Evolutionary conservation across 2,329 filamentous ascomycete genomes (phyloP), one percentile per base, ranked within the genome.

Genomic region (Pseudocercospora pini-densiflorae): DNA sequence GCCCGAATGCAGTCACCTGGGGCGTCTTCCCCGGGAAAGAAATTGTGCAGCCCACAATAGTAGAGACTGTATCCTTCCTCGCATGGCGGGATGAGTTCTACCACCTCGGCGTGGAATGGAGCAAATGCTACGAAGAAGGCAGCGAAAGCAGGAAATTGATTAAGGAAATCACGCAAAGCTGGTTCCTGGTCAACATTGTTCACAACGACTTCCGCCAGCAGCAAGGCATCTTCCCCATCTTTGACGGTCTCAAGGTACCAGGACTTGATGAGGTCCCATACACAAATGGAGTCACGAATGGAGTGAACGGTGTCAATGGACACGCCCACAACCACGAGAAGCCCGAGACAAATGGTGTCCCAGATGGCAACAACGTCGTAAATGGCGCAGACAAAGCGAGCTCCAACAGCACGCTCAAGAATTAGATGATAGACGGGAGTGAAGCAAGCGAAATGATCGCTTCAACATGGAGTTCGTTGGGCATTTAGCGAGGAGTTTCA

Each of bases 21-120:
- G 95, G 95, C 80, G 96, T 99, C 36, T 99, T 98, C 83, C 94
- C 95, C 0, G 95, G 95, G 65, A 97, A 98, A 79, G 95, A 99
- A 80, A 97, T 99, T 77, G 94, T 99, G n/a, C 95, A 99, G 80
- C 95, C 95, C 14, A 99, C 95, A n/a, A 97, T 99, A 74, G 95
- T 99, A 61, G 95, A 99, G 82, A 96, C 92, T 19, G 90, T 99
- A 78, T 97, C 92, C 78, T 99, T 99, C 86, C 84, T 99, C 62
- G 95, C 95, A 2, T 99, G 95, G 95, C 97, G 97, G 81, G 95
- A 99, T 73, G 95, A 99, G 81, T 96, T 97, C 16, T 99, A 93
- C 84, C 89, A 92, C 68, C 86, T 99, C 9, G 95, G 95, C 62
- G 87, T 91, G 65, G 94, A 99, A 77, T 99, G 95, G 95, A 92